A percentile compares a stretch with the other conserved stretches of the same genome.
phyloP scores from a whole-genome alignment of 2,329 filamentous ascomycete genomes.

The Thelonectria rubi region DNA sequence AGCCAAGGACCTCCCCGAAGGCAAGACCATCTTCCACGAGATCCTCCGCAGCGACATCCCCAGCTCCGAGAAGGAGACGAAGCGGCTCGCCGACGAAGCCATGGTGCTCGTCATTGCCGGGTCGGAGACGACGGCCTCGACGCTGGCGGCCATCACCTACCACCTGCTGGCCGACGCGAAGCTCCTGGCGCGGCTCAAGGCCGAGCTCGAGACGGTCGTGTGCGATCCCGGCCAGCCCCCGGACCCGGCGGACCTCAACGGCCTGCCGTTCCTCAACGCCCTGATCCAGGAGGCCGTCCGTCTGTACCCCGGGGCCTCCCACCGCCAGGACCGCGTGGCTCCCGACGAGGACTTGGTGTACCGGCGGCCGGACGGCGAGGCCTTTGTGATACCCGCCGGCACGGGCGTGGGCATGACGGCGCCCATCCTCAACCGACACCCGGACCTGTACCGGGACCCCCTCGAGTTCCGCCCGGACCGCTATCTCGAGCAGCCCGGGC shows the following conservation, averaged over 20 bases:
- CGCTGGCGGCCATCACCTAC: constrained; percentile 48
- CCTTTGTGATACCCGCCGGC: constrained; percentile 44
- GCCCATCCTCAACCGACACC: constrained; percentile 38
- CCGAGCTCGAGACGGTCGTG: constrained; percentile 44
- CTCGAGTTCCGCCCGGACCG: constrained; percentile 39
- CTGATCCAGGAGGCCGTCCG: constrained; percentile 52
- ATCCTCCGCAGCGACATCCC: constrained; percentile 45
- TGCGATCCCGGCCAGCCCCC: constrained; percentile 18
- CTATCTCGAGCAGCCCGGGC: constrained; percentile 28
- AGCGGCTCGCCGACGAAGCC: constrained; percentile 47
- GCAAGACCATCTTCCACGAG: constrained; percentile 46
- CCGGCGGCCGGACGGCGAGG: constrained; percentile 28
- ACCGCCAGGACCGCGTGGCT: constrained; percentile 42
- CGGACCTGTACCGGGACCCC: constrained; percentile 35
- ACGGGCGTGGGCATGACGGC: constrained; percentile 51
- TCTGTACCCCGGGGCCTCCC: constrained; percentile 50
- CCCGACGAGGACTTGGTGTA: constrained; percentile 45
- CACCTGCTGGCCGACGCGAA: constrained; percentile 47
- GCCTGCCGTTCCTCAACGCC: constrained; percentile 51
- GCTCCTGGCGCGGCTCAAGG: constrained; percentile 43
- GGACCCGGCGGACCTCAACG: constrained; percentile 41
- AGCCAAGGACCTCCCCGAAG: constrained; percentile 15
- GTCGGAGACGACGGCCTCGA: constrained; percentile 49
- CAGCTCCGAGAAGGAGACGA: constrained; percentile 43
- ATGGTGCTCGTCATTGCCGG: constrained; percentile 48